These are phyloP conservation scores for Aspergillus sp. DNA, from an alignment of 2,329 filamentous ascomycete genomes.

Conservation along the genomic window DNA sequence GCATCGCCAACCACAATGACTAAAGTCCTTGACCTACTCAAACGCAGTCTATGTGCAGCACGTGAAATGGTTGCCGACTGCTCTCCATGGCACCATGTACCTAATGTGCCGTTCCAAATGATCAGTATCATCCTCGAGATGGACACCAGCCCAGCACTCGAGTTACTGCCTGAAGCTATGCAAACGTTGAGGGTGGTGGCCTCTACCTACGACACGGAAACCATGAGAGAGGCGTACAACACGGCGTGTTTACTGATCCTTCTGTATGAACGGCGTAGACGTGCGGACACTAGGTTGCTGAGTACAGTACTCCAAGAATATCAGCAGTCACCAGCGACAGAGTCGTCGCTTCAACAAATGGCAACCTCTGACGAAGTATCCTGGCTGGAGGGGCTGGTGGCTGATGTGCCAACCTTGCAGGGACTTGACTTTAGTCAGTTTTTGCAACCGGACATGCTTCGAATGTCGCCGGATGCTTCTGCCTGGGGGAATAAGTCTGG, in stretches of 20 bases:
- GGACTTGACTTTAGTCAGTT: conserved; percentile 36
- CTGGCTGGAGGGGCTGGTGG: conserved; percentile 45
- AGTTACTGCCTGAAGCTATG: conserved; percentile 54
- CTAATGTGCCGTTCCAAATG: conserved; percentile 61
- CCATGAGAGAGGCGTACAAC: conserved; percentile 54
- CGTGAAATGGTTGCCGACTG: conserved; percentile 46
- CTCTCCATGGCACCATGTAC: conserved; percentile 60
- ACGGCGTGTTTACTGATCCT: conserved; percentile 55
- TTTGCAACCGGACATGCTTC: conserved; percentile 31
- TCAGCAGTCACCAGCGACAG: conserved; percentile 1
- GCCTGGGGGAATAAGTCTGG: too few relatives aligned
- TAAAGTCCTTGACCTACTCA: conserved; percentile 48
- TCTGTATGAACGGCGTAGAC: conserved; percentile 52
- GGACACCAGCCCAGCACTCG: conserved; percentile 52
- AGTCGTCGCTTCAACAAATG: conserved; percentile 2
- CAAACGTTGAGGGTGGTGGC: conserved; percentile 46
- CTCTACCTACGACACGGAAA: conserved; percentile 46
- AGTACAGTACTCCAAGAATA: conserved; percentile 5
- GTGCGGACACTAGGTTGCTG: conserved; percentile 38
- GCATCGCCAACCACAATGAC: conserved; percentile 45
- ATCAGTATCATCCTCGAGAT: conserved; percentile 58
- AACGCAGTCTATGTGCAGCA: conserved; percentile 48
- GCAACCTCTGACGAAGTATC: conserved; percentile 34
- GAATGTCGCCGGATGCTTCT: conserved; percentile 5
- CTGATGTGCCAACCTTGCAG: conserved; percentile 44